phyloP scores from a whole-genome alignment of 148 eudicot species.

The Tetragonia tetragonoides region DNA sequence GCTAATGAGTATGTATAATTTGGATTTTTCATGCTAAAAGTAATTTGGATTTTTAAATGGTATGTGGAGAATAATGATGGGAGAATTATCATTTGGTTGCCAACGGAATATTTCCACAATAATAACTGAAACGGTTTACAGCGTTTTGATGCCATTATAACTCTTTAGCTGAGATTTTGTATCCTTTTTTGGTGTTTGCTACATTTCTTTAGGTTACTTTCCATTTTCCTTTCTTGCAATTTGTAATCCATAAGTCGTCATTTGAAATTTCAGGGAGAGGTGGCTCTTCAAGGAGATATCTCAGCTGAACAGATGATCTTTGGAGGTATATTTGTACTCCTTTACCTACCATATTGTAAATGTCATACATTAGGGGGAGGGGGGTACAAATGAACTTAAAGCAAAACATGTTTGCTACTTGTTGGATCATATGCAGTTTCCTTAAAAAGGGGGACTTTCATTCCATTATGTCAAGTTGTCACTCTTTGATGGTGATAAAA shows the following conservation, averaged over 20 bases:
- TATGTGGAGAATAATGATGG: too few relatives aligned
- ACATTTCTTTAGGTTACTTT: not conserved
- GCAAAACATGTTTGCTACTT: not conserved
- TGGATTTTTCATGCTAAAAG: too few relatives aligned
- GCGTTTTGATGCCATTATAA: not conserved
- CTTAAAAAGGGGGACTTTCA: not conserved
- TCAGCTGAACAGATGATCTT: conserved; percentile 95
- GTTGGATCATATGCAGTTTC: too few relatives aligned
- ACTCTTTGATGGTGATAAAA: not conserved
- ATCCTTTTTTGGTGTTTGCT: not conserved
- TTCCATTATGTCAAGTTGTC: not conserved
- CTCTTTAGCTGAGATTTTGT: not conserved
- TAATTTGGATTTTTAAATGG: too few relatives aligned
- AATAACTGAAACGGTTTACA: not conserved
- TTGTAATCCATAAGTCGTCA: conserved; percentile 17
- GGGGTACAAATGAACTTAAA: too few relatives aligned
- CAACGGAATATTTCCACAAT: too few relatives aligned
- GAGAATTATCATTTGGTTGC: too few relatives aligned
- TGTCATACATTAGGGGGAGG: not conserved
- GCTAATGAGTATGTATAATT: too few relatives aligned
- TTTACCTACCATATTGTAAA: too few relatives aligned
- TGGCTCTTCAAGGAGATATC: conserved; percentile 96
- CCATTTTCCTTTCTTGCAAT: not conserved
- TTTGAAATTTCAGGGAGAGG: conserved; percentile 65
- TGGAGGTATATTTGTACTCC: conserved; percentile 52